Base-by-base conservation (phyloP, 352 stramenopile species). In the Blastocystis sp. region DNA sequence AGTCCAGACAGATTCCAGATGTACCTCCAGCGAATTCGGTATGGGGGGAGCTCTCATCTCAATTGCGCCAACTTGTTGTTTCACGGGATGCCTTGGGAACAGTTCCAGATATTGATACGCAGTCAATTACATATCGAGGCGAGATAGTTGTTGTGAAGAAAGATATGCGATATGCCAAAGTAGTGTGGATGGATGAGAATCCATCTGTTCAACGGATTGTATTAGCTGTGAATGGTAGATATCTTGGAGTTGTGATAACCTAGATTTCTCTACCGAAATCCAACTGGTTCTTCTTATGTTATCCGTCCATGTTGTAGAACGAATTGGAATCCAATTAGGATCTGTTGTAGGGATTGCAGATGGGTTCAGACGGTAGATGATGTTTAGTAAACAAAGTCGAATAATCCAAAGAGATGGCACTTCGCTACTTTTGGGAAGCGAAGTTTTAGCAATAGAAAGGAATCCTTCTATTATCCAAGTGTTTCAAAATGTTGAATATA, bases 281-380 rank as follows among this genome's bases (percentile, higher is more conserved):
- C 63, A 83, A 27, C 11, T 67, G 43, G n/a, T 39, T 9, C 19
- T 83, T 14, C 16, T 83, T 19, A n/a, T 83, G 14, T 4, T 83
- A 37, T 83, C 71, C 2, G 39, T 29, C 21, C 65, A 49, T 39
- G 21, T 83, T 52, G 58, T 43, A 4, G 21, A 39, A 29, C n/a
- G 9, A 11, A 67, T 66, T 51, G 52, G 46, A 19, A 65, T 83
- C 42, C 71, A 51, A 9, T 32, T 21, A 12, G 71, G 71, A 12
- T 27, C 43, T 4, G 27, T 43, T 32, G 71, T 83, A 65, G 19
- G 29, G 24, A 1, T 65, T 32, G 49, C 1, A 29, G 29, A 9
- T 9, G 9, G 37, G 16, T 63, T 9, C 49, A 19, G 65, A 19
- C 11, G 5, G 43, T 83, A 83, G 71, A 51, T 83, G 32, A 32